Percentiles rank a stretch among this genome's conserved stretches.
Conservation (phyloP, 2,329 filamentous ascomycete genomes). For the Apiospora saccharicola region DNA sequence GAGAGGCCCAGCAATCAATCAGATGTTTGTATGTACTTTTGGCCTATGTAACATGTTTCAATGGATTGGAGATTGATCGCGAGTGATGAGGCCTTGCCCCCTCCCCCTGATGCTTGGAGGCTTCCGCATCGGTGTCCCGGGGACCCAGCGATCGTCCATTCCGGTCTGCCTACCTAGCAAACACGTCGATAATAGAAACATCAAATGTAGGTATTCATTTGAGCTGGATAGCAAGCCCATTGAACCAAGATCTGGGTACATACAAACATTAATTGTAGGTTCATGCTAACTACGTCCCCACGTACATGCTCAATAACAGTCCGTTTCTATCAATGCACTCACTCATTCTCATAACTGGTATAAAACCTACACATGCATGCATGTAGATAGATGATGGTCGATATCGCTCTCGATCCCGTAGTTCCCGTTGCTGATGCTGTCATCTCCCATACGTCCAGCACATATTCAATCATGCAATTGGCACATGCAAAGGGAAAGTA, state of each 20-base stretch:
- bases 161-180: neutral
- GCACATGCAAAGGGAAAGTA: conserved; percentile 14
- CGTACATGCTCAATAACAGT: neutral
- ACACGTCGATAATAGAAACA: neutral
- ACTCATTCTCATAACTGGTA: neutral
- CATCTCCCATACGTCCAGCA: neutral
- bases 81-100: neutral
- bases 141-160: neutral
- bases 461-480: neutral
- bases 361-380: neutral
- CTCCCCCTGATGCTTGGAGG: neutral
- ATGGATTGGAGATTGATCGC: conserved; percentile 1
- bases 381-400: neutral
- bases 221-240: neutral
- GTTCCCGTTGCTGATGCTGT: conserved; percentile 14
- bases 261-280: neutral
- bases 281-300: neutral
- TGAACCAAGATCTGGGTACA: neutral
- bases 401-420: neutral
- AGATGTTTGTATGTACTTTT: neutral
- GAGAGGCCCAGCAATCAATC: conserved; percentile 8
- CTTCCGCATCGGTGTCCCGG: neutral
- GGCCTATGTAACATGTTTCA: neutral
- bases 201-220: too few species aligned
- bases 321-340: neutral